A percentile compares a stretch with the other conserved stretches of the same genome.
Conservation (phyloP, 2,329 filamentous ascomycete species). For the Pseudogymnoascus sp. region DNA sequence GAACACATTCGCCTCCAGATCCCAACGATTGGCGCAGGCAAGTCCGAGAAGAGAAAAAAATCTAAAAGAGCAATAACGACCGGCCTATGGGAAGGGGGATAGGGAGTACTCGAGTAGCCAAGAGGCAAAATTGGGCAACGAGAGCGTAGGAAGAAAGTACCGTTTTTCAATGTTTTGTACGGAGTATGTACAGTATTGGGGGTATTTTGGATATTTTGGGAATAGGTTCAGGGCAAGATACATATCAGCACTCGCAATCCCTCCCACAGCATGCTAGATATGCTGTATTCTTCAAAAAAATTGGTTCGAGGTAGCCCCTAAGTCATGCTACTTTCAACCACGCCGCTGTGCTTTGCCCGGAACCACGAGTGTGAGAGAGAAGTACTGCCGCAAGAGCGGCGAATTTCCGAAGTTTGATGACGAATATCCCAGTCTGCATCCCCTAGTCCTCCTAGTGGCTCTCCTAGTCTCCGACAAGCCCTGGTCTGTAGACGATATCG, state of each 20-base stretch:
- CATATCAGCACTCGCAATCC: not conserved
- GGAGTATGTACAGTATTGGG: not conserved
- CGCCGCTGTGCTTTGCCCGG: not conserved
- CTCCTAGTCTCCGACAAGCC: conserved; percentile 4
- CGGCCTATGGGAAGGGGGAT: conserved; percentile 4
- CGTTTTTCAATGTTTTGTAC: not conserved
- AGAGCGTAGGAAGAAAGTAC: not conserved
- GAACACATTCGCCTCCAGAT: not conserved
- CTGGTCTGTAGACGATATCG: not conserved
- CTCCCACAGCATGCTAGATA: not conserved
- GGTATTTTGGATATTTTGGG: not conserved
- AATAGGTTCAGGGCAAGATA: not conserved
- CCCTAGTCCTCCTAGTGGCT: not conserved
- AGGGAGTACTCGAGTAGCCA: conserved; percentile 4
- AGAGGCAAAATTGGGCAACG: not conserved
- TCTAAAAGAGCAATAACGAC: not conserved
- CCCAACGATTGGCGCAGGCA: not conserved
- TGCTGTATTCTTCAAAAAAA: not conserved
- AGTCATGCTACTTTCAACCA: conserved; percentile 4
- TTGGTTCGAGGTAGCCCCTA: not conserved
- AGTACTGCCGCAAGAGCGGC: not conserved
- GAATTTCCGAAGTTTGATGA: conserved; percentile 7
- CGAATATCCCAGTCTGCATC: conserved; percentile 4
- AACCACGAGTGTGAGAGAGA: not conserved
- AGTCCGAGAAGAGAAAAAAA: conserved; percentile 1